Conservation (phyloP, 129 eudicot genomes). For the Flaveria robusta region DNA sequence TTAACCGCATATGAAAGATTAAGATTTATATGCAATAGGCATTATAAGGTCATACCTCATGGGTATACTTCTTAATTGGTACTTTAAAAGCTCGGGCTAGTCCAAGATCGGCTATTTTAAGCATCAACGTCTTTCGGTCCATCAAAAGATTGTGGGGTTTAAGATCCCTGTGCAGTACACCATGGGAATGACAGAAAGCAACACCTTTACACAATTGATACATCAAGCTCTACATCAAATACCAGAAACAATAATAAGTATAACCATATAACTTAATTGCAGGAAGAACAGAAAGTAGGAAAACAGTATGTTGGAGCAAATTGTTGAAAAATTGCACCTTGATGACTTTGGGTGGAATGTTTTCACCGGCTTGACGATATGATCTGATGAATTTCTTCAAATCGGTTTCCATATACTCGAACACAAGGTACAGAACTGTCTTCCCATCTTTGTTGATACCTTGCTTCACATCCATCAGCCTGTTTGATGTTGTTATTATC, state of each 20-base stretch:
- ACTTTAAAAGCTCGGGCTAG: slow-evolving; percentile 75
- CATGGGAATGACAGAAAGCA: slow-evolving; percentile 85
- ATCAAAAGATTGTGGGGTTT: slow-evolving; percentile 95
- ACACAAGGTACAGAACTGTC: slow-evolving; percentile 85
- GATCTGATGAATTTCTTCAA: slow-evolving; percentile 78
- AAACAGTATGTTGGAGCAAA: background rate
- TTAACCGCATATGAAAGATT: background rate
- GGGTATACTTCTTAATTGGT: slow-evolving; percentile 85
- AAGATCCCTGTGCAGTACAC: slow-evolving; percentile 82
- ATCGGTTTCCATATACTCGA: slow-evolving; percentile 93
- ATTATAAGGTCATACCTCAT: slow-evolving; percentile 52
- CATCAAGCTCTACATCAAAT: slow-evolving; percentile 64
- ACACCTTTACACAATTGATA: slow-evolving; percentile 89
- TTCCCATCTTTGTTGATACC: slow-evolving; percentile 79
- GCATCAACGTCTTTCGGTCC: slow-evolving; percentile 71
- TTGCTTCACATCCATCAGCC: slow-evolving; percentile 93
- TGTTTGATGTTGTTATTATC: slow-evolving; percentile 22
- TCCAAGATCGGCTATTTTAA: slow-evolving; percentile 96
- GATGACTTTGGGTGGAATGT: slow-evolving; percentile 47
- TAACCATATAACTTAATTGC: background rate
- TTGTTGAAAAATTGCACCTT: slow-evolving; percentile 41
- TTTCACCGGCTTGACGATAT: slow-evolving; percentile 55
- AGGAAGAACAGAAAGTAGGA: background rate
- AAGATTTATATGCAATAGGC: background rate
- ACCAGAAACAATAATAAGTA: background rate